Percentiles rank a stretch among this genome's conserved stretches.
These are phyloP conservation scores for Pythium plurisporium DNA, from an alignment of 352 stramenopile genomes.

Conservation along the genomic window DNA sequence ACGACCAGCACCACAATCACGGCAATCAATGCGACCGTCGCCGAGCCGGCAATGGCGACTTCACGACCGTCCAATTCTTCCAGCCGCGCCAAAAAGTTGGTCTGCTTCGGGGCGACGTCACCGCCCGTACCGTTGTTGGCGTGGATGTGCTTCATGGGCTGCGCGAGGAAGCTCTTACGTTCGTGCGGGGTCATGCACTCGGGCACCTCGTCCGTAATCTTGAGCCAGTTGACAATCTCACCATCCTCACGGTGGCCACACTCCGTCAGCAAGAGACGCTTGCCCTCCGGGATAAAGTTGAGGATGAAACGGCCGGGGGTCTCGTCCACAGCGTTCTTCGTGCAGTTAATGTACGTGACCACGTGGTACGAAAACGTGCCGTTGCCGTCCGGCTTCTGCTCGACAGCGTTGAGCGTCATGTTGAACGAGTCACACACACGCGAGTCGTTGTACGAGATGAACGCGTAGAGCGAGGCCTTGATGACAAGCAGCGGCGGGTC, in stretches of 20 bases:
- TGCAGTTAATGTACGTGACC: constrained; percentile 84
- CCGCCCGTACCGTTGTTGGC: constrained; percentile 55
- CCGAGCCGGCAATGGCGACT: constrained; percentile 59
- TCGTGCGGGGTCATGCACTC: constrained; percentile 78
- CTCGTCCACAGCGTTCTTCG: constrained; percentile 65
- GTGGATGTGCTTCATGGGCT: constrained; percentile 87
- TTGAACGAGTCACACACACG: constrained; percentile 81
- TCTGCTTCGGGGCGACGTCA: constrained; percentile 42
- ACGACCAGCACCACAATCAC: constrained; percentile 62
- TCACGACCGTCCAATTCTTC: constrained; percentile 63
- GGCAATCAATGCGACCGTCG: constrained; percentile 55
- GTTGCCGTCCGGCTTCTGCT: constrained; percentile 74
- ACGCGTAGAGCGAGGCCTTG: constrained; percentile 82
- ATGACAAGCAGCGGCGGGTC: constrained; percentile 74
- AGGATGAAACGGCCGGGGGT: constrained; percentile 77
- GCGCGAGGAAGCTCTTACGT: constrained; percentile 74
- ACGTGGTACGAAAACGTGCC: constrained; percentile 77
- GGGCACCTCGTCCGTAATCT: constrained; percentile 74
- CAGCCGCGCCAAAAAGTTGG: constrained; percentile 61
- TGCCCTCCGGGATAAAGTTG: constrained; percentile 80
- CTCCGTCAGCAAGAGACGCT: constrained; percentile 72
- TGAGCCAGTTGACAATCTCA: constrained; percentile 85
- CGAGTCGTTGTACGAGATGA: constrained; percentile 83
- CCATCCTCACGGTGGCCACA: constrained; percentile 80
- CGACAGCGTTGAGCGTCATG: constrained; percentile 82